phyloP scores from a whole-genome alignment of 2,329 filamentous ascomycete species.

The Talaromyces islandicus region DNA sequence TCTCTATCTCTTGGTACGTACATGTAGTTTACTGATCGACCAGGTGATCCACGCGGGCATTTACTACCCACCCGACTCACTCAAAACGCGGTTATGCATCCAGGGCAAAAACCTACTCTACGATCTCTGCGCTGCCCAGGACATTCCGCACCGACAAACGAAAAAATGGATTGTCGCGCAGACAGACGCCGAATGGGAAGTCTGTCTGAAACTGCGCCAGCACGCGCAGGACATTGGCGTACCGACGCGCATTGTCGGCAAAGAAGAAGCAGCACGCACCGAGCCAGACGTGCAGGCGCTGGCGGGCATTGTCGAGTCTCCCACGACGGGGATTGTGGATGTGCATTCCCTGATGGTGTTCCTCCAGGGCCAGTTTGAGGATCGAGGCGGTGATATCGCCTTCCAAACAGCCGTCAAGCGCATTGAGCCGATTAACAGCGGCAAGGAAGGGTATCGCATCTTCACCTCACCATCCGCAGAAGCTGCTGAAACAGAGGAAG shows the following conservation, averaged over 20 bases:
- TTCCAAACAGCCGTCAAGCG: conserved; percentile 60
- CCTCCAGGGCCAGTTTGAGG: conserved; percentile 70
- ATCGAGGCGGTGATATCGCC: conserved; percentile 68
- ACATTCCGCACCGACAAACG: conserved; percentile 65
- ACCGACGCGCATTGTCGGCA: conserved; percentile 64
- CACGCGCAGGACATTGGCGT: conserved; percentile 54
- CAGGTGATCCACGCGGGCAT: conserved; percentile 90
- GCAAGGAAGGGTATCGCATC: conserved; percentile 64
- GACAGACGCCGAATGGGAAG: conserved; percentile 61
- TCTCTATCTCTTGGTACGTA: no score
- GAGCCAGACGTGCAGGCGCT: conserved; percentile 73
- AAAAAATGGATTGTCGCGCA: conserved; percentile 97
- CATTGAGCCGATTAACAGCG: conserved; percentile 51
- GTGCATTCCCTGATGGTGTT: conserved; percentile 78
- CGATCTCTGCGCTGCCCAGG: conserved; percentile 61
- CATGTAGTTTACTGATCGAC: no score
- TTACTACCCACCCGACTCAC: conserved; percentile 70
- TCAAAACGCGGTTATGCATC: conserved; percentile 82
- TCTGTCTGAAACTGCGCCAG: conserved; percentile 46
- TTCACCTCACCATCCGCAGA: conserved; percentile 35
- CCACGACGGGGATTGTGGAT: conserved; percentile 85
- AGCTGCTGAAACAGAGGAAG: conserved; percentile 27
- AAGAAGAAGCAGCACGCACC: conserved; percentile 53
- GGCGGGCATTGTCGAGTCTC: conserved; percentile 72
- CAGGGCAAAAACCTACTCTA: conserved; percentile 73